Evolutionary conservation across 2,329 filamentous ascomycete species (phyloP), one percentile per base, ranked within the genome.

Genomic region (Diaporthe citriasiana): DNA sequence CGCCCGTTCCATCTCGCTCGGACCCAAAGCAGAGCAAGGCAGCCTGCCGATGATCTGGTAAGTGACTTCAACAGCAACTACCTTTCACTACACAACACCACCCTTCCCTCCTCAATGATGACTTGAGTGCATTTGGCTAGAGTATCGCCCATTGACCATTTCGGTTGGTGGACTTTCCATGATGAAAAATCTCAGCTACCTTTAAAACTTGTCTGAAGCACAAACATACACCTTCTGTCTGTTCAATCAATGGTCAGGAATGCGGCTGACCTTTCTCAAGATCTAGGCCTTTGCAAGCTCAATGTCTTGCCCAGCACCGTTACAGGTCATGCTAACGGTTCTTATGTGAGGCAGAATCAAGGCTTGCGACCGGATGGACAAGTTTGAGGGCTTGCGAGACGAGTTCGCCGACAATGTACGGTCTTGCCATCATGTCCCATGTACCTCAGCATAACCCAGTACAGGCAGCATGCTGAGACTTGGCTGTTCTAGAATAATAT

Each of bases 41-140:
- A 51, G 35, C 25, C 56, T 2, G 4, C 22, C 55, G 77, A 76
- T 77, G 78, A 77, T 76, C 79, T 82, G 82, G 85, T 87, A 83
- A 84, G 85, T 81, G 55, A 65, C 71, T 35, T 35, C 69, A 57
- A 75, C 65, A 51, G 73, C 76, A 71, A 42, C 73, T 65, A 63
- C 57, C 72, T 27, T 30, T 66, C 65, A 33, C 25, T 33, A 57
- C 38, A 55, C 69, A 65, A 70, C 53, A 66, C 73, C 53, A 66
- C 73, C 73, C 74, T 79, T 47, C 35, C 84, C 77, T 80, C 80
- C 83, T 83, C 83, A 83, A 95, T 97, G 96, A 98, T 98, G 96
- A 98, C 96, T 95, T 96, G 96, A 98, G 96, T 95, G 96, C 96
- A 98, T 98, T 98, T 98, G 96, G 96, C 96, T 98, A 95, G 96